Evolutionary conservation across 2,329 filamentous ascomycete genomes (phyloP), one percentile per base, ranked within the genome.

Genomic region (Microsporum ferrugineum): DNA sequence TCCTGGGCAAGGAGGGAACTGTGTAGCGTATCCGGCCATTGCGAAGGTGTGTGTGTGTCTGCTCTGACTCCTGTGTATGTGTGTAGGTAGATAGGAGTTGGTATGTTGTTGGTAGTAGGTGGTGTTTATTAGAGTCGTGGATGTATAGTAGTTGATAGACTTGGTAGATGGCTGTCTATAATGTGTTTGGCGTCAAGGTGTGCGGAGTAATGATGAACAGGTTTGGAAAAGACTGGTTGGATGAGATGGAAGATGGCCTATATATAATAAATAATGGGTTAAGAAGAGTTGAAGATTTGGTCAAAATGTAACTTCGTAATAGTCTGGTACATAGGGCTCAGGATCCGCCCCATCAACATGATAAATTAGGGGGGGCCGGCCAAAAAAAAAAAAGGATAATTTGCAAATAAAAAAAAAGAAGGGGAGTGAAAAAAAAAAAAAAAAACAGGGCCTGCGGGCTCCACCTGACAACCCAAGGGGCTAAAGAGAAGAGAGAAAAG

Each of bases 1-100:
- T 33, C 65, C 65, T 5, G 65, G 65, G 62, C 65, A 66, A 29
- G 65, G 65, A 65, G 65, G 65, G 51, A 62, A 65, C 61, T 66
- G 65, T n/a, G 62, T 34, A 17, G 49, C 56, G 62, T 65, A 65
- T 55, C 62, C 64, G 63, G 65, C 64, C 65, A 66, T 66, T 61
- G 58, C 64, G 56, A 58, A 43, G 56, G 17, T 8, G 33, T 10
- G 17, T 31, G 29, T 23, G 14, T 57, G 55, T n/a, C n/a, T 27
- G n/a, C 27, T 33, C 2, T 56, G 31, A 17, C 29, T 55, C 27
- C 34, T 55, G 43, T 47, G 34, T 36, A 10, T 36, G 17, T 47
- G 43, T 31, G 27, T 31, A 34, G 51, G 39, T 43, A 12, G 36
- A 31, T 56, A 56, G 53, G 31, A 56, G 53, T 38, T 7, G 12